phyloP scores from a whole-genome alignment of 1,284 basidiomycete genomes.

The Leccinum subrobustum region DNA sequence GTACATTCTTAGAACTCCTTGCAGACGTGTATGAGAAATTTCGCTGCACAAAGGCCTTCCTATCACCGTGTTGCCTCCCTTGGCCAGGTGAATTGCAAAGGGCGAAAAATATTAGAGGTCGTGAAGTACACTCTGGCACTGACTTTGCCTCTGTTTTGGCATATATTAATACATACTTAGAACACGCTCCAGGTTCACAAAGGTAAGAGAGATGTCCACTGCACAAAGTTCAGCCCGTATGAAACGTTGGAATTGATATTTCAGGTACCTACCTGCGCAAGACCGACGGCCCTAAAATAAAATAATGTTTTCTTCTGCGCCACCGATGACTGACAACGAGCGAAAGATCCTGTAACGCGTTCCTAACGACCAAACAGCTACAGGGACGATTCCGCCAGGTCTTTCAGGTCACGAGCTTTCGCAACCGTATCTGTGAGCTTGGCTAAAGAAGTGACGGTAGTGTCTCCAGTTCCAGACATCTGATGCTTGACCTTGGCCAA shows the following conservation, averaged over 20 bases:
- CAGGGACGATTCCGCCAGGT: constrained; percentile 24
- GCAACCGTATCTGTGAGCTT: constrained; percentile 32
- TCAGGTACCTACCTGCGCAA: neutral
- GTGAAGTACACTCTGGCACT: neutral
- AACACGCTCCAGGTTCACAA: neutral
- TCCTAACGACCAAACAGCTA: constrained; percentile 1
- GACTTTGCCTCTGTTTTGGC: neutral
- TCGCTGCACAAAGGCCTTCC: neutral
- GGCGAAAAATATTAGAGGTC: neutral
- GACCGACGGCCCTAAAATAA: neutral
- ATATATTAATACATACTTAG: neutral
- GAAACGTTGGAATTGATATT: neutral
- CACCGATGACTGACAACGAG: neutral
- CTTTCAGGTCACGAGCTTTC: constrained; percentile 33
- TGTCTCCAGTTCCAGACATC: constrained; percentile 32
- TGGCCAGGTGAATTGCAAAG: neutral
- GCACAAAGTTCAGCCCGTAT: neutral
- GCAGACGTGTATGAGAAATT: neutral
- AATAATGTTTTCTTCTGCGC: neutral
- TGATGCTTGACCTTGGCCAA: constrained; percentile 45
- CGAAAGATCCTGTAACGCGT: constrained; percentile 1
- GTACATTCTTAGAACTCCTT: neutral
- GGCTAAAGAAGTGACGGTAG: constrained; percentile 28
- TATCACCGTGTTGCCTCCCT: neutral
- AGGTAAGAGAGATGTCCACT: neutral